Conservation (phyloP, 1,284 basidiomycete genomes). For the Sanguinoderma infundibulare region DNA sequence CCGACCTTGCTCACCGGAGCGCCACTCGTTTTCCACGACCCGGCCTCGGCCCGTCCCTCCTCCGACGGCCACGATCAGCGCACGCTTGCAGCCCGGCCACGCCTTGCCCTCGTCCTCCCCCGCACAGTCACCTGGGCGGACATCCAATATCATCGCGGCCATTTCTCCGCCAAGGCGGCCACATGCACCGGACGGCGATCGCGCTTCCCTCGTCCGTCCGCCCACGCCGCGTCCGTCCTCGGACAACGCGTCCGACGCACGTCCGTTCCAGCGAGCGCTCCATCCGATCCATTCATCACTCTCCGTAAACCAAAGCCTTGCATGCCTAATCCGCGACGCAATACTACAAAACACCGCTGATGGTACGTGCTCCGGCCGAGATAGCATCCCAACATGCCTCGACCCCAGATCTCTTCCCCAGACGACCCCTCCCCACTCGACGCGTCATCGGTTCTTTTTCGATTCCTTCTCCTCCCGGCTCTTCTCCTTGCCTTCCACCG, state of each 20-base stretch:
- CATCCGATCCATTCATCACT: constrained; percentile 25
- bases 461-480: constrained; percentile 21
- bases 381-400: constrained; percentile 21
- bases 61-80: background rate
- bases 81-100: background rate
- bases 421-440: constrained; percentile 5
- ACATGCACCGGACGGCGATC: background rate
- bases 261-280: constrained; percentile 7
- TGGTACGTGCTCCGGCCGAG: constrained; percentile 30
- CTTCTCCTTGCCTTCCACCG: constrained; percentile 39
- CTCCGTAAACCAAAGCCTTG: constrained; percentile 13
- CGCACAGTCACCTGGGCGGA: constrained; percentile 11
- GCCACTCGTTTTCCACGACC: constrained; percentile 33
- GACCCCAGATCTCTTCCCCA: constrained; percentile 18
- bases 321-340: constrained; percentile 16
- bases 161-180: background rate
- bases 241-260: constrained; percentile 6
- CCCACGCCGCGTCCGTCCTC: background rate
- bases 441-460: constrained; percentile 46
- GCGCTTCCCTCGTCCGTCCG: no score
- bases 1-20: constrained; percentile 9
- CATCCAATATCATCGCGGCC: constrained; percentile 1
- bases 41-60: constrained; percentile 25
- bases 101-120: background rate
- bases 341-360: constrained; percentile 14